Evolutionary conservation across 495 filamentous ascomycete genomes (phyloP), one percentile per base, ranked within the genome.

Genomic region (Penicillium bialowiezense): DNA sequence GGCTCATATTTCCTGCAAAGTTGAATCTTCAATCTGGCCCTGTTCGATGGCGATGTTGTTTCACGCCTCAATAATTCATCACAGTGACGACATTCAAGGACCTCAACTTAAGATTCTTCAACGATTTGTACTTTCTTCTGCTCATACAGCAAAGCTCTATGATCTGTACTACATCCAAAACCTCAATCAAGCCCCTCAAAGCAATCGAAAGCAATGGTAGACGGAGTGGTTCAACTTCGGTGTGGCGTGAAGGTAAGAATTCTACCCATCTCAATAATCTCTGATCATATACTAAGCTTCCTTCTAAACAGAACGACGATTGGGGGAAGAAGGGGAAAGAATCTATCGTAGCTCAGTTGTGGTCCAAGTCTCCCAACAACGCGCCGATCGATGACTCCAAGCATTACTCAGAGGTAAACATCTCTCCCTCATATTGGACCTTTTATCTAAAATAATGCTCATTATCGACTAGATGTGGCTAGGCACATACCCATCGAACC

Each of bases 401-500:
- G 45, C 54, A 57, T 3, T 78, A 79, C 50, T 75, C 76, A 0
- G 76, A 79, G 59, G 71, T 71, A 33, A 18, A 54, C 28, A n/a
- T 2, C 14, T 5, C 9, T 28, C 24, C 24, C n/a, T n/a, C n/a
- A n/a, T n/a, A n/a, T n/a, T n/a, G n/a, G n/a, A n/a, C n/a, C n/a
- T n/a, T n/a, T n/a, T 4, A 26, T 26, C 8, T 26, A 4, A 8
- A 26, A 26, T 8, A 26, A 26, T 42, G 15, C 42, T 29, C 15
- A 48, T 24, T 15, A 14, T 8, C 2, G 14, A 35, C 4, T 34
- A 85, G 72, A 86, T 90, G 75, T 91, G 88, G 89, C 84, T 91
- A 72, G 87, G 88, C 3, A 88, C 88, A 32, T 89, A 91, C 51
- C 88, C 88, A 0, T 80, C 78, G 15, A 81, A 83, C 31, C 87